Base-by-base conservation (phyloP, 176 grass and related monocot species). In the Oryza meyeriana region DNA sequence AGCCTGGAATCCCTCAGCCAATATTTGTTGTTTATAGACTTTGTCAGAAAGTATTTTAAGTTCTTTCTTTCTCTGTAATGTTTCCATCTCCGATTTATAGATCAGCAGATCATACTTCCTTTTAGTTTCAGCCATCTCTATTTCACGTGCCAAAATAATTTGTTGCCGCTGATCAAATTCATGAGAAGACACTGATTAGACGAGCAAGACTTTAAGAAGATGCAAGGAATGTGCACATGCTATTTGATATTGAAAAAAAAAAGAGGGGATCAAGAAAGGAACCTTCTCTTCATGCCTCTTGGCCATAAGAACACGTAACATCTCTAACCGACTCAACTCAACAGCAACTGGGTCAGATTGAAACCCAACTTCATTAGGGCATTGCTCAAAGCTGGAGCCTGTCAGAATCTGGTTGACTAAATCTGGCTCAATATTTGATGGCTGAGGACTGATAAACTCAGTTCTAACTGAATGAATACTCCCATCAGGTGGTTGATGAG, bases 11-110 rank as follows among this genome's bases (percentile, higher is more conserved):
- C n/a, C 68, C 73, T 85, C 68, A 8, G 82, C 86, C 36, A 92
- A 79, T 10, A 82, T 75, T 55, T 92, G 90, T 33, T 88, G 90
- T 39, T 88, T 82, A 79, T 48, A 74, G 38, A 88, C n/a, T 82
- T 88, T 92, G 4, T 79, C 74, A 61, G 18, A 10, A 2, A 82
- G 59, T 42, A 38, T 25, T 62, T 85, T 29, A 75, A 92, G 28
- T 13, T 75, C 57, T 75, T 42, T 83, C 75, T 82, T 79, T 64
- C 63, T 47, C 79, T 85, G 66, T 28, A 64, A 30, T 75, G 39
- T 32, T 64, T 92, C 86, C 48, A 79, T 67, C 32, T 92, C 82
- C 64, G 64, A 48, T 29, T 83, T 85, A 69, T 65, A 44, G 39
- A 88, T 52, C 61, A 45, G 48, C 41, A 40, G 82, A 18, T 85